Evolutionary conservation across 225 moss, liverwort and hornwort genomes (phyloP), one percentile per base, ranked within the genome.

Genomic region (Bryoerythrophyllum caledonicum): DNA sequence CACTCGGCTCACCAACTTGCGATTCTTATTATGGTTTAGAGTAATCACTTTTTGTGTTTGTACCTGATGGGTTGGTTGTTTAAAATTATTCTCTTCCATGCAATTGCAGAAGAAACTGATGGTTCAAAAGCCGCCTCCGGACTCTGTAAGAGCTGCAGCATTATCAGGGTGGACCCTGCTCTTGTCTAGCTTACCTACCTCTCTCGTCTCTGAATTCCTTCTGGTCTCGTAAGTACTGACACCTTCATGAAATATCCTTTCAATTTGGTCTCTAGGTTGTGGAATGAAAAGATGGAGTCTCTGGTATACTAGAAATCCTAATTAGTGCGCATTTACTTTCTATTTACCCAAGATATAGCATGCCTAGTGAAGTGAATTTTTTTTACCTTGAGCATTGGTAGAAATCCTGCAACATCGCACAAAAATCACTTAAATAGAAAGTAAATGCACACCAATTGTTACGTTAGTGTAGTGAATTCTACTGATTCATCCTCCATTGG

Each of bases 81-180:
- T 55, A 15, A 51, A 65, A 14, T 54, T 59, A 28, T 67, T 69
- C 21, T 58, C 30, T 40, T 23, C 21, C 12, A 35, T 60, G 38
- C 38, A 37, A 10, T 60, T 81, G 73, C 86, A 86, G 81, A 74
- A 86, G 81, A 74, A 79, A 68, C 32, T 62, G 61, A 57, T 26
- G n/a, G 32, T 61, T 41, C 69, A 41, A 56, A 69, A 73, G 70
- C 65, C 70, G 26, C 40, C 76, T 21, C 48, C 76, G 48, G 81
- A 79, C 38, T 55, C 76, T n/a, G 81, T 81, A 54, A 79, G 56
- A 43, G 66, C 40, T 60, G 76, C 86, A 78, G 81, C 86, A 54
- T 70, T 86, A 65, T 72, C 81, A 81, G 83, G 86, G 60, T 86
- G 86, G 86, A 84, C 86, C 27, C 73, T 86, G 48, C 79, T 86